Evolutionary conservation across 1,139 yeast genomes (phyloP).

Genomic region (Pichia norvegensis): DNA sequence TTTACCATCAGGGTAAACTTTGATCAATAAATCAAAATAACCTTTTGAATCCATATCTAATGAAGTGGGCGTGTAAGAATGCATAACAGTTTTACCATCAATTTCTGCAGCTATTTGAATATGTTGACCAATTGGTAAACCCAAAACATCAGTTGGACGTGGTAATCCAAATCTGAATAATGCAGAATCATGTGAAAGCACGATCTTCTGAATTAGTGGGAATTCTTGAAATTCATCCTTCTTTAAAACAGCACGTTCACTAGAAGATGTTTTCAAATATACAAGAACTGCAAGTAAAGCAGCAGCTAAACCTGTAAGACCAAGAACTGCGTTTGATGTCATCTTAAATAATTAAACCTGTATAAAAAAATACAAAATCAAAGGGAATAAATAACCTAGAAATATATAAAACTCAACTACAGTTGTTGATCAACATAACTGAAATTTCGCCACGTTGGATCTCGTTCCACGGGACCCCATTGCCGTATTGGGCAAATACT

Average conservation of each 20-base stretch:
- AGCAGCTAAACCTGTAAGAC: conserved; percentile 31
- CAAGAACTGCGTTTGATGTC: conserved; percentile 5
- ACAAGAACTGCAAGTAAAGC: conserved; percentile 38
- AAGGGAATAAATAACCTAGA: too few species aligned
- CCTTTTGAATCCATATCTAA: conserved; percentile 75
- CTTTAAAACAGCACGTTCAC: conserved; percentile 48
- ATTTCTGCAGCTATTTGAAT: conserved; percentile 68
- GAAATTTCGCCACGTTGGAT: not conserved
- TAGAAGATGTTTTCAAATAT: conserved; percentile 29
- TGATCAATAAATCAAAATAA: conserved; percentile 80
- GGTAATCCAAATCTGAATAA: conserved; percentile 84
- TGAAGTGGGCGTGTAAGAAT: conserved; percentile 93
- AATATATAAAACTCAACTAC: too few species aligned
- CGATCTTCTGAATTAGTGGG: conserved; percentile 74
- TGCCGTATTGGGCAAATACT: not conserved
- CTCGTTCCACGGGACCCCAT: not conserved
- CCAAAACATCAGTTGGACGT: conserved; percentile 62
- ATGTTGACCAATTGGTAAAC: conserved; percentile 94
- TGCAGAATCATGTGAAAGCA: conserved; percentile 75
- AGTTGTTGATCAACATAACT: not conserved
- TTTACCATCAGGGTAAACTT: conserved; percentile 89
- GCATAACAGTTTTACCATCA: conserved; percentile 74
- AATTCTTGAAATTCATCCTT: conserved; percentile 69
- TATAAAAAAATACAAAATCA: not conserved
- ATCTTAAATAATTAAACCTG: not conserved